Evolutionary conservation across 2,329 filamentous ascomycete genomes (phyloP), one percentile per base, ranked within the genome.

Genomic region (Paramyrothecium roridum): DNA sequence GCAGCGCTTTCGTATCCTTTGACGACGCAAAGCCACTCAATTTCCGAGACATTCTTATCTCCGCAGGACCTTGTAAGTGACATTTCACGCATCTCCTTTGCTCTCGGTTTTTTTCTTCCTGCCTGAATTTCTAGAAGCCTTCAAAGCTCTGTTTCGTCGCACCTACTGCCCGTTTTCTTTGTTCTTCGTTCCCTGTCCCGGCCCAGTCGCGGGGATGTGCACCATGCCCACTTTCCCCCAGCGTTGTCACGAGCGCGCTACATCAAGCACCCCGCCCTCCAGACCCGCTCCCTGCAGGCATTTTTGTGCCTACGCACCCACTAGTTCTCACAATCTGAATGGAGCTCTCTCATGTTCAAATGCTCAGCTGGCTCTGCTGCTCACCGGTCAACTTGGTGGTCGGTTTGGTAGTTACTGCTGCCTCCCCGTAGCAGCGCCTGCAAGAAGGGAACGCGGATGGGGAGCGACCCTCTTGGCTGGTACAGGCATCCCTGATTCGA

Each of bases 261-360:
- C 65, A 65, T 66, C 54, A 61, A 66, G 56, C 62, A 67, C 65
- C 65, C 65, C 65, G 65, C 65, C 63, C 61, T 62, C 56, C 48
- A 63, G 65, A 67, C 65, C 65, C 65, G 65, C 65, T 63, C 57
- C 56, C 57, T 61, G 58, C 64, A 62, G 66, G 64, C 64, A 43
- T 43, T 62, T 65, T 58, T 56, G 55, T 61, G 63, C 55, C 61
- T 57, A 58, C 56, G 57, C 55, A 59, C 52, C 49, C 49, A 51
- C 49, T 34, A 37, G 49, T 20, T 51, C 30, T 51, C 49, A 30
- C 49, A 30, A 51, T 20, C 21, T 21, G 21, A 50, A 23, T 50
- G 48, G 48, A 50, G 48, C 48, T 50, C 37, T 43, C 37, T 13
- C 37, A 17, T 43, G 37, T 19, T 13, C n/a, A 16, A 17, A 19